Percentiles rank a stretch among this genome's conserved stretches.
These are phyloP conservation scores for Fusarium sp. DNA, from an alignment of 2,329 filamentous ascomycete genomes.

Conservation along the genomic window DNA sequence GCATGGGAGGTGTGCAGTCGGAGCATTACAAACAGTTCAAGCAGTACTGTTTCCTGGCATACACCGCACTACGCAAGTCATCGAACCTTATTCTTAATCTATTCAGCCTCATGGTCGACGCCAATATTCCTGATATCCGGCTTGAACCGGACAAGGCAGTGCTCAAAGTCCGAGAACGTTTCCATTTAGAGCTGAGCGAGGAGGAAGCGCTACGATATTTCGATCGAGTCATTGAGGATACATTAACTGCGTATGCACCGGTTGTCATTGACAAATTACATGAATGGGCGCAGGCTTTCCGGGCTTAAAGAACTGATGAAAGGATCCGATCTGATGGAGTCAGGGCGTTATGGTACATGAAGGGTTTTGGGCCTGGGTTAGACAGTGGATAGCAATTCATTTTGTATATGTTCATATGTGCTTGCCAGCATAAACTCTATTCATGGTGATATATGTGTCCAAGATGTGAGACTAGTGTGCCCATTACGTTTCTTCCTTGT, in stretches of 20 bases:
- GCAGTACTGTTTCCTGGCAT: conserved; percentile 95
- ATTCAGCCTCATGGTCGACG: conserved; percentile 96
- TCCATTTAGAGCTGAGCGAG: conserved; percentile 90
- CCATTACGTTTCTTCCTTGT: background rate
- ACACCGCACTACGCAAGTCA: conserved; percentile 88
- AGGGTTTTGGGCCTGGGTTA: background rate
- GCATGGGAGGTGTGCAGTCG: conserved; percentile 88
- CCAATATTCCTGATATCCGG: conserved; percentile 94
- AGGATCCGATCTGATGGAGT: conserved; percentile 2
- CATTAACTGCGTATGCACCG: conserved; percentile 87
- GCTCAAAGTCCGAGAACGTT: conserved; percentile 92
- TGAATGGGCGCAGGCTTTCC: conserved; percentile 91
- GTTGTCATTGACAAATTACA: conserved; percentile 96
- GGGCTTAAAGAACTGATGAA: conserved; percentile 62
- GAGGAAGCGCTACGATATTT: conserved; percentile 92
- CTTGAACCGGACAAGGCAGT: conserved; percentile 94
- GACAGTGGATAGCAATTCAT: background rate
- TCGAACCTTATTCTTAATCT: conserved; percentile 93
- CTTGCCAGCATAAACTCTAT: background rate
- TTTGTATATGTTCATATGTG: background rate
- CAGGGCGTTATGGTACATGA: background rate
- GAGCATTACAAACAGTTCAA: conserved; percentile 90
- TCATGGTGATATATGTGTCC: background rate
- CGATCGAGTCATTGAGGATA: conserved; percentile 90
- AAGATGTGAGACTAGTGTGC: background rate